Conservation (phyloP, 2,329 filamentous ascomycete species). For the Sporothrix schenckii region DNA sequence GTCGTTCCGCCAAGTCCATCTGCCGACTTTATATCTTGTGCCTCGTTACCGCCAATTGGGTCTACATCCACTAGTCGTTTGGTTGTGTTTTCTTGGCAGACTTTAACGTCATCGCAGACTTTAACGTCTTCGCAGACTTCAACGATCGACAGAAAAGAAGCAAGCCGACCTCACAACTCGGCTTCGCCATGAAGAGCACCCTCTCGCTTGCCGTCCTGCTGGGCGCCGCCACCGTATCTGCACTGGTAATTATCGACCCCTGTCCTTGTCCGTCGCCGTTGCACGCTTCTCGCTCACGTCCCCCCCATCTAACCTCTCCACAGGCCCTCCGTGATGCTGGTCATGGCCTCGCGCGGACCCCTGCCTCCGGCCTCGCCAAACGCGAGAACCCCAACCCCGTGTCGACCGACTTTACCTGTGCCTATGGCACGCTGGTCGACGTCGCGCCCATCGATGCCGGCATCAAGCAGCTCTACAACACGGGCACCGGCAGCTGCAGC, state of each 20-base stretch:
- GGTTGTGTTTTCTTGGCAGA: no score
- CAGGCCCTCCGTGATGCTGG: neutral
- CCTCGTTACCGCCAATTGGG: neutral
- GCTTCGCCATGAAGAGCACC: neutral
- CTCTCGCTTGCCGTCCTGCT: neutral
- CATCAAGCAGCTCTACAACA: constrained; percentile 24
- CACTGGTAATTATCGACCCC: neutral
- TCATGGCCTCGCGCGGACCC: neutral
- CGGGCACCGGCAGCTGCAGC: constrained; percentile 2
- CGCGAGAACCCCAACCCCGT: constrained; percentile 16
- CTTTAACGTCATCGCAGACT: no score
- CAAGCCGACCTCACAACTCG: neutral
- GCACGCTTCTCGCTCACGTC: neutral
- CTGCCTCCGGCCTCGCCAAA: neutral
- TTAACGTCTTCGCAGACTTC: no score
- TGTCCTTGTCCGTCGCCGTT: neutral
- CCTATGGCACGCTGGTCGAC: constrained; percentile 22
- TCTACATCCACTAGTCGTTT: neutral
- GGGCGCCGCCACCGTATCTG: neutral
- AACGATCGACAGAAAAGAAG: constrained; percentile 4
- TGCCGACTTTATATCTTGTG: constrained; percentile 13
- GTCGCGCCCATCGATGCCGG: constrained; percentile 18
- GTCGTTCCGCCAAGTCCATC: neutral
- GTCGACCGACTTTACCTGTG: constrained; percentile 20
- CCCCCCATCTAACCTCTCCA: neutral